phyloP scores from a whole-genome alignment of 2,329 filamentous ascomycete genomes.

The Monascus ruber region DNA sequence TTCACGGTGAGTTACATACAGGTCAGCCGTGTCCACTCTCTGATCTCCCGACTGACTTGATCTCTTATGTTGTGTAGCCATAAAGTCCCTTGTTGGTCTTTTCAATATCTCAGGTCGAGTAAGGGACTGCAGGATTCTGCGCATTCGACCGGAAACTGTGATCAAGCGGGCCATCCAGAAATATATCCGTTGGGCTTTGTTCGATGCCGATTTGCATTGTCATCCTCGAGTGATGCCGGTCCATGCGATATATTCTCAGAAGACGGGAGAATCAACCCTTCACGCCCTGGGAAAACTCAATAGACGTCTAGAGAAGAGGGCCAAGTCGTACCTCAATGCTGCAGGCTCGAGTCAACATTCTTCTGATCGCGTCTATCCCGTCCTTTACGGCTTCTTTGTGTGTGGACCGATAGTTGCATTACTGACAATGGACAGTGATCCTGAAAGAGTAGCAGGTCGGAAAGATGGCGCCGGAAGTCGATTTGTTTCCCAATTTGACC shows the following conservation, averaged over 20 bases:
- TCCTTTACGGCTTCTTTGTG: conserved; percentile 45
- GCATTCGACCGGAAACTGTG: conserved; percentile 21
- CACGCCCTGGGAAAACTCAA: conserved; percentile 34
- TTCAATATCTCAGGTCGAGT: conserved; percentile 41
- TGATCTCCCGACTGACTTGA: neutral
- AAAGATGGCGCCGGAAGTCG: conserved; percentile 9
- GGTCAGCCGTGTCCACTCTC: neutral
- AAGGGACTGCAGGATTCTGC: conserved; percentile 37
- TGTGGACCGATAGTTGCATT: conserved; percentile 42
- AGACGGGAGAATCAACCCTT: conserved; percentile 26
- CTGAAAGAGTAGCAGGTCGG: conserved; percentile 12
- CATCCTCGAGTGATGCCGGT: conserved; percentile 29
- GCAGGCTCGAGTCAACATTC: conserved; percentile 4
- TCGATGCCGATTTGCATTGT: conserved; percentile 35
- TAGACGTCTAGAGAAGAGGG: conserved; percentile 32
- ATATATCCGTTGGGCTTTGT: conserved; percentile 44
- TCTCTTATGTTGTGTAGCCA: conserved; percentile 24
- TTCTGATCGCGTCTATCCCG: conserved; percentile 28
- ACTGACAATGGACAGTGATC: conserved; percentile 38
- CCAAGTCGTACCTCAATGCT: conserved; percentile 29
- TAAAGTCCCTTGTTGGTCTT: conserved; percentile 39
- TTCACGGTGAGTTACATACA: conserved; percentile 28
- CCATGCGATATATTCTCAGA: conserved; percentile 35
- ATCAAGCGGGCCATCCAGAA: conserved; percentile 32
- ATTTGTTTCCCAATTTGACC: conserved; percentile 43